Evolutionary conservation across 2,329 filamentous ascomycete species (phyloP).

Genomic region (Ustilaginoidea virens): DNA sequence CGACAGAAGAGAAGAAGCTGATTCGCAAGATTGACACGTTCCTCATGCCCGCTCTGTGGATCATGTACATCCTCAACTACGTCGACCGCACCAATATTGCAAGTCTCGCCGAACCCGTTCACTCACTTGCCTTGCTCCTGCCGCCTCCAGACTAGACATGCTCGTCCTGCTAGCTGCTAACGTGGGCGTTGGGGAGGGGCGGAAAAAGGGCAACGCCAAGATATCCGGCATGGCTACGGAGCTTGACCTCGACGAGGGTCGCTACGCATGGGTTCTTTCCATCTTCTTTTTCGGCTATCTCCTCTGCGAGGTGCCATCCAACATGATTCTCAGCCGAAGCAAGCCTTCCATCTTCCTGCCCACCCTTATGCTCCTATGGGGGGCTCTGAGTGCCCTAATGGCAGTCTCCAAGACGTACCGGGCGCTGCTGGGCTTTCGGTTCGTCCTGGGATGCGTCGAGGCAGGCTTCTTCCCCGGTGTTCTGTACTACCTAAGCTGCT

Average conservation of each 20-base stretch:
- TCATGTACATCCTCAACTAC: constrained; percentile 43
- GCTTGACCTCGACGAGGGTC: constrained; percentile 2
- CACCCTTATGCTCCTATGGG: constrained; percentile 3
- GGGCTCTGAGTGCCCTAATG: neutral
- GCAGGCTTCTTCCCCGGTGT: constrained; percentile 6
- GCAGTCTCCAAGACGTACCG: neutral
- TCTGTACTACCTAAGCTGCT: constrained; percentile 3
- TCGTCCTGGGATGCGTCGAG: constrained; percentile 5
- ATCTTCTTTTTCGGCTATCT: constrained; percentile 13
- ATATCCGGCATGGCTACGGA: constrained; percentile 5
- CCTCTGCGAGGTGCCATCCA: constrained; percentile 42
- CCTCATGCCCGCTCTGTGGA: constrained; percentile 35
- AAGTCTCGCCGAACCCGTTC: constrained; percentile 13
- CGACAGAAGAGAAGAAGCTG: constrained; percentile 14
- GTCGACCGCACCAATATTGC: constrained; percentile 47
- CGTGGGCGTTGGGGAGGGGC: neutral
- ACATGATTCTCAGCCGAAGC: constrained; percentile 36
- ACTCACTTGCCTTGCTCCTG: neutral
- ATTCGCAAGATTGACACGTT: constrained; percentile 24
- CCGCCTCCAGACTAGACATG: neutral
- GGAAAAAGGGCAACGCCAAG: constrained; percentile 5
- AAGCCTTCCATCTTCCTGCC: constrained; percentile 4
- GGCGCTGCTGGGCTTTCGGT: constrained; percentile 4
- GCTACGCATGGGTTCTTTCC: constrained; percentile 4
- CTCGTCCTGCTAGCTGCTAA: neutral